A percentile compares a stretch with the other conserved stretches of the same genome.
Evolutionary conservation across 768 basidiomycete species (phyloP).

Genomic region (Mycena maculata): DNA sequence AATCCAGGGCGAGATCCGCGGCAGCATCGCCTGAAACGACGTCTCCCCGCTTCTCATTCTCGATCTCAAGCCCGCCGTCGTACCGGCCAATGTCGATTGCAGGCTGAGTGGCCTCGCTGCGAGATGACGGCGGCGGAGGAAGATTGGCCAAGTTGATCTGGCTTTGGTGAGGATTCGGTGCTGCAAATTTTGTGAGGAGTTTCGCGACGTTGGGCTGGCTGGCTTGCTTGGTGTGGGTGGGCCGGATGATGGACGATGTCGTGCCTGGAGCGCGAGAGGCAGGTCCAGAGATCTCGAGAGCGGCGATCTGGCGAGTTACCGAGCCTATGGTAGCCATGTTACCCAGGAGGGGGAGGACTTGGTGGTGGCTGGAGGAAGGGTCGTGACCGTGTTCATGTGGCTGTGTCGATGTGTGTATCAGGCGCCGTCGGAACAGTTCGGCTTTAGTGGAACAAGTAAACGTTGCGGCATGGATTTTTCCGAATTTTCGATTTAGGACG

Average conservation of each 20-base stretch:
- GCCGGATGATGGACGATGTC: constrained; percentile 42
- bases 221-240: constrained; percentile 63
- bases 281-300: constrained; percentile 73
- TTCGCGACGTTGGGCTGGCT: constrained; percentile 74
- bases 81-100: constrained; percentile 87
- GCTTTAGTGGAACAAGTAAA: no score
- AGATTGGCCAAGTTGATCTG: constrained; percentile 21
- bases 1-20: constrained; percentile 85
- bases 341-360: background rate
- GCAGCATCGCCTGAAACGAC: constrained; percentile 82
- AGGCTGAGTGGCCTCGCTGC: constrained; percentile 44
- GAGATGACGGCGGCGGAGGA: constrained; percentile 50
- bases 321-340: constrained; percentile 62
- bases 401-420: no score
- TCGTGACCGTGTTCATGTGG: constrained; percentile 15
- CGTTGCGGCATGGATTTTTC: no score
- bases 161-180: constrained; percentile 63
- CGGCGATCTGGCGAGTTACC: constrained; percentile 75
- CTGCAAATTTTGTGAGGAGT: constrained; percentile 78
- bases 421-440: no score
- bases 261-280: constrained; percentile 49
- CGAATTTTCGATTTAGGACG: no score
- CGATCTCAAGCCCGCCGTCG: constrained; percentile 96
- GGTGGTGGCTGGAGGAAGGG: background rate
- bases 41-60: constrained; percentile 85